Evolutionary conservation across 1,284 basidiomycete species (phyloP).

Genomic region (Rhodotorula sp.): DNA sequence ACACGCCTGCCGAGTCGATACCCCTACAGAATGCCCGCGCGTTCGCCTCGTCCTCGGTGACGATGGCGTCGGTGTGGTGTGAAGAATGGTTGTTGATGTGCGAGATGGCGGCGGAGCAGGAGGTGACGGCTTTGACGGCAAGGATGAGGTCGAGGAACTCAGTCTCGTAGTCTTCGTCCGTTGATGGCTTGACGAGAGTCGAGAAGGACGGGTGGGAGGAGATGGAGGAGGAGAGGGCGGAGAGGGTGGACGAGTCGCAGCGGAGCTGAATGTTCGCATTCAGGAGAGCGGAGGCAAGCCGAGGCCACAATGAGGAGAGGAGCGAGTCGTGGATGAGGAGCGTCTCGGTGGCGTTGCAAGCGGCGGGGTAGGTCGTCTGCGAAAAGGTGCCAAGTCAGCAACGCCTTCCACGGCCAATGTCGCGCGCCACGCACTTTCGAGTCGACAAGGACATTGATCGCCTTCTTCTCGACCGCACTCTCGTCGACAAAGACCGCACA

Average conservation of each 20-base stretch:
- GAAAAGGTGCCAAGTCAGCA: background rate
- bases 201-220: constrained; percentile 45
- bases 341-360: constrained; percentile 92
- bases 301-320: constrained; percentile 71
- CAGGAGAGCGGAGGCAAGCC: constrained; percentile 71
- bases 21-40: constrained; percentile 77
- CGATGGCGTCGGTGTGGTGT: constrained; percentile 91
- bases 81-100: constrained; percentile 93
- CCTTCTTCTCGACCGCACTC: constrained; percentile 71
- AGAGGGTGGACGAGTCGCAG: constrained; percentile 68
- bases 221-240: constrained; percentile 51
- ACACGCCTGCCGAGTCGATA: constrained; percentile 89
- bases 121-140: constrained; percentile 72
- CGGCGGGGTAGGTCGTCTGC: constrained; percentile 92
- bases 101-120: constrained; percentile 68
- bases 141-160: constrained; percentile 84
- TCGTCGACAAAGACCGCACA: constrained; percentile 88
- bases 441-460: constrained; percentile 77
- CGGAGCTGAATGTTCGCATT: constrained; percentile 69
- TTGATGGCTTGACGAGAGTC: constrained; percentile 46
- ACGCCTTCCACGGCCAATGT: background rate
- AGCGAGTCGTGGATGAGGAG: constrained; percentile 76
- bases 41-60: constrained; percentile 70
- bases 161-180: constrained; percentile 65
- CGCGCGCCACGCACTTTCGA: constrained; percentile 66